Conservation (phyloP, 2,329 filamentous ascomycete species). For the Monosporascus sp. region DNA sequence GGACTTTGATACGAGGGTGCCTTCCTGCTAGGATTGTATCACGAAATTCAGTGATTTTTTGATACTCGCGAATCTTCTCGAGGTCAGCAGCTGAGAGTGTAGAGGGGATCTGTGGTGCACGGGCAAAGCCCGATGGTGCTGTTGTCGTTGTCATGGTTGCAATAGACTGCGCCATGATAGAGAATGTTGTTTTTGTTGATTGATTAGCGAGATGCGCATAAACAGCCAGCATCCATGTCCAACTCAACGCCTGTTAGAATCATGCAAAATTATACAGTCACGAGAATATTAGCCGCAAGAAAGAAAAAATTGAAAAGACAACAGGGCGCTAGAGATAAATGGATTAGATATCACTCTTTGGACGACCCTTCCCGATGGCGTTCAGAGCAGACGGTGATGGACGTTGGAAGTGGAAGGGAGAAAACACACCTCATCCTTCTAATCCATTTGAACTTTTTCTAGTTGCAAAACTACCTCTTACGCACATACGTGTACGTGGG, state of each 20-base stretch:
- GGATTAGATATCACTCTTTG: not conserved
- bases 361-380: not conserved
- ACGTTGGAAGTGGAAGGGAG: not conserved
- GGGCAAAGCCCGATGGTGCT: conserved; percentile 13
- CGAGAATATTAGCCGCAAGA: not conserved
- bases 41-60: conserved; percentile 74
- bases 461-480: not conserved
- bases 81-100: conserved; percentile 32
- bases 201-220: not conserved
- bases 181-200: conserved; percentile 1
- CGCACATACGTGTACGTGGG: not conserved
- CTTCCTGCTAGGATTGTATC: conserved; percentile 76
- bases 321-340: not conserved
- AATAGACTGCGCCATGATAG: conserved; percentile 20
- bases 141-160: conserved; percentile 6
- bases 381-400: too few relatives aligned
- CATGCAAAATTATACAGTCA: not conserved
- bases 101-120: conserved; percentile 11
- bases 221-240: not conserved
- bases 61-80: conserved; percentile 64
- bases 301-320: not conserved
- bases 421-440: not conserved
- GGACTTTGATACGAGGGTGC: conserved; percentile 59
- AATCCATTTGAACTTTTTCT: too few relatives aligned
- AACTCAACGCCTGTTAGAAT: not conserved